phyloP scores from a whole-genome alignment of 106 monocot species.

The Hemerocallis citrina region DNA sequence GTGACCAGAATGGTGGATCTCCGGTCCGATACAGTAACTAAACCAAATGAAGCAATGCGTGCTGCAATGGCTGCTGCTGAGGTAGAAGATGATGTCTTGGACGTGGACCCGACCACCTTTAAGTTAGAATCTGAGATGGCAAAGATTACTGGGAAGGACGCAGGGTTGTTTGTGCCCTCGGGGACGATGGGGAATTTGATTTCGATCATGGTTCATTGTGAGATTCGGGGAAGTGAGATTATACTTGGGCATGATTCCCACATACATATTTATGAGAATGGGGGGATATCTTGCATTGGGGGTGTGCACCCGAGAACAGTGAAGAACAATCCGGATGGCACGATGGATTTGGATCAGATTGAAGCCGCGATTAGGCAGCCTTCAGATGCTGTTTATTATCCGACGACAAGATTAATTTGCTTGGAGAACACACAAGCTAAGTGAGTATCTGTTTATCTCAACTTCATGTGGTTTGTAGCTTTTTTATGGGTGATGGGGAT shows the following conservation, averaged over 20 bases:
- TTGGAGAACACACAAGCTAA: conserved; percentile 97
- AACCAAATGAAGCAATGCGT: conserved; percentile 58
- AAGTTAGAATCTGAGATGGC: conserved; percentile 48
- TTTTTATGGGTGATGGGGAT: not conserved
- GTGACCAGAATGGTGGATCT: conserved; percentile 52
- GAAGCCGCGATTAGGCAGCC: conserved; percentile 63
- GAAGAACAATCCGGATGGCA: conserved; percentile 78
- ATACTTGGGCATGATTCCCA: conserved; percentile 88
- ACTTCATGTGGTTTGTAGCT: not conserved
- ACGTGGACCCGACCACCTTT: conserved; percentile 50
- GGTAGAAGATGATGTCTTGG: conserved; percentile 67
- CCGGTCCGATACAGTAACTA: conserved; percentile 75
- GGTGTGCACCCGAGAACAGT: conserved; percentile 82
- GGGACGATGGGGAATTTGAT: conserved; percentile 98
- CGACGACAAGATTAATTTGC: conserved; percentile 86
- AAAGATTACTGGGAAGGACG: conserved; percentile 59
- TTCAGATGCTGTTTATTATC: conserved; percentile 57
- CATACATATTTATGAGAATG: conserved; percentile 94
- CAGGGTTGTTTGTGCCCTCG: conserved; percentile 88
- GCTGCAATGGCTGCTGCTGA: conserved; percentile 61
- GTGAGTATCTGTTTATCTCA: conserved; percentile 26
- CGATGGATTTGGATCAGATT: conserved; percentile 66
- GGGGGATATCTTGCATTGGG: conserved; percentile 82
- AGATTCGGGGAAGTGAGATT: conserved; percentile 86
- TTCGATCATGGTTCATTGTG: conserved; percentile 87